Conservation (phyloP, 2,329 filamentous ascomycete genomes). For the Colletotrichum falcatum region DNA sequence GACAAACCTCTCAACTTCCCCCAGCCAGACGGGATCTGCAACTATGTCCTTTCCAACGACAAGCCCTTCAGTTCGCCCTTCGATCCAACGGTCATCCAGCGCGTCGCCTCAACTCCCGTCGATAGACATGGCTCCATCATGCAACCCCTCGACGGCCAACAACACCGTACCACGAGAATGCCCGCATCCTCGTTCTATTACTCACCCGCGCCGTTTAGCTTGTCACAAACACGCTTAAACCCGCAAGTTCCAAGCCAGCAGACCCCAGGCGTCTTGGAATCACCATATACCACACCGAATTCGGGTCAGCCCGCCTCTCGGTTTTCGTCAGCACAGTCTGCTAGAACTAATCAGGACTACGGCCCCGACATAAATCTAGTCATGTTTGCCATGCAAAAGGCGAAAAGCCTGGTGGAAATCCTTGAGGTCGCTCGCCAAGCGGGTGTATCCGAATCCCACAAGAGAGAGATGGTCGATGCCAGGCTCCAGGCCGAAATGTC, state of each 20-base stretch:
- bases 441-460: background rate
- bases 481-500: background rate
- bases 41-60: background rate
- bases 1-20: background rate
- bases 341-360: background rate
- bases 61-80: background rate
- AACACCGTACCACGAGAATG: background rate
- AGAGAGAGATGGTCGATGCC: background rate
- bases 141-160: background rate
- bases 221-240: background rate
- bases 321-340: background rate
- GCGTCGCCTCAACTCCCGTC: background rate
- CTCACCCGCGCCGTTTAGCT: background rate
- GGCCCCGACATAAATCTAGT: background rate
- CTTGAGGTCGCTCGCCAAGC: background rate
- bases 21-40: background rate
- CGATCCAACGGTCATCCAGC: background rate
- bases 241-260: background rate
- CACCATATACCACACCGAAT: background rate
- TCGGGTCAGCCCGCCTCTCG: background rate
- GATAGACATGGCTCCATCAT: background rate
- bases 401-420: background rate
- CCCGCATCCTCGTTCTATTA: background rate
- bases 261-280: background rate
- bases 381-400: background rate